Conservation (phyloP, 208 protist genomes). For the Leishmania tarentolae region DNA sequence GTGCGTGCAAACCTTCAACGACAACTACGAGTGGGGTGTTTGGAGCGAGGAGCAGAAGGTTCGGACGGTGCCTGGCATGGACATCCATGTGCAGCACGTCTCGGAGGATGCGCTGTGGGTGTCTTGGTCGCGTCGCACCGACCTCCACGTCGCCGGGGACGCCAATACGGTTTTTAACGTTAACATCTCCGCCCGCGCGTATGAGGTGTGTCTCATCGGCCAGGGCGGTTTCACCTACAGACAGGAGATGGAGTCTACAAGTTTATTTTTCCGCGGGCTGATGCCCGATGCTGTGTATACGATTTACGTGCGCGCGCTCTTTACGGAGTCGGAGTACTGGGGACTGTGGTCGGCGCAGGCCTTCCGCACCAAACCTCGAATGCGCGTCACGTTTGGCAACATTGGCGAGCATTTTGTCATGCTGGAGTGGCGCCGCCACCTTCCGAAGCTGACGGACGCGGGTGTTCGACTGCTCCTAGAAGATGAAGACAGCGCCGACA, state of each 20-base stretch:
- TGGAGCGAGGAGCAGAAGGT: conserved; percentile 90
- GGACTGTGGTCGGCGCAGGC: conserved; percentile 81
- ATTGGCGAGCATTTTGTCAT: conserved; percentile 93
- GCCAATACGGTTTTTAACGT: conserved; percentile 82
- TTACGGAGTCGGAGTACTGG: conserved; percentile 78
- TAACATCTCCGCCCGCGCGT: conserved; percentile 74
- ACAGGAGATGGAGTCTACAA: conserved; percentile 70
- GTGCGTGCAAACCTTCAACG: conserved; percentile 90
- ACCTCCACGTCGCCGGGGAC: conserved; percentile 54
- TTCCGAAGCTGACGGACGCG: conserved; percentile 48
- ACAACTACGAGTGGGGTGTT: conserved; percentile 90
- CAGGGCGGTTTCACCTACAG: conserved; percentile 79
- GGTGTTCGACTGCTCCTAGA: conserved; percentile 21
- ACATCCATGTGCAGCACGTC: conserved; percentile 83
- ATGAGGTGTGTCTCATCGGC: conserved; percentile 81
- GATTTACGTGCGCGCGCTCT: conserved; percentile 80
- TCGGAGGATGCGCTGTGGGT: conserved; percentile 91
- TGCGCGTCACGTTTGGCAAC: conserved; percentile 89
- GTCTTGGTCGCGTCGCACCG: conserved; percentile 77
- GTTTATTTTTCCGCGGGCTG: conserved; percentile 88
- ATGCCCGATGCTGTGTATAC: conserved; percentile 87
- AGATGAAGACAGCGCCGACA: neutral
- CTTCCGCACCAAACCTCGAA: conserved; percentile 82
- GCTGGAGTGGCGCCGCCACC: conserved; percentile 89
- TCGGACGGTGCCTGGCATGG: conserved; percentile 85